Percentiles rank a stretch among this genome's conserved stretches.
phyloP scores from a whole-genome alignment of 1,284 basidiomycete species.

The Ganoderma resinaceum region DNA sequence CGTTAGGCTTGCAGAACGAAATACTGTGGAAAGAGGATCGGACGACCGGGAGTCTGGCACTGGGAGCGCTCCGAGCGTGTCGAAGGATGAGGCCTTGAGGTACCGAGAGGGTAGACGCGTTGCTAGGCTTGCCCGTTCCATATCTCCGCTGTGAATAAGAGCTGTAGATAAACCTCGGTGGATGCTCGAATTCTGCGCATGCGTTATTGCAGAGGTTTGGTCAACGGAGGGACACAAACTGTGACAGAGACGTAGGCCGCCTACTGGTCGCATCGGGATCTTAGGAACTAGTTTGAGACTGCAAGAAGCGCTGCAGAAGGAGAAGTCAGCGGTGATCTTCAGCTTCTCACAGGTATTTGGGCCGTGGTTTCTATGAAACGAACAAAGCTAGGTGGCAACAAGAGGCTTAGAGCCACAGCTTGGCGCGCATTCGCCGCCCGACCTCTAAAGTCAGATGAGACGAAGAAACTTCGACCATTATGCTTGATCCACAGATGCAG shows the following conservation, averaged over 20 bases:
- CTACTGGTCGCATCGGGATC: background rate
- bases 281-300: conserved; percentile 13
- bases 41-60: conserved; percentile 10
- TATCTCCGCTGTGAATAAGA: conserved; percentile 26
- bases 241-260: background rate
- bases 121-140: conserved; percentile 32
- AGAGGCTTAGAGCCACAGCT: no score
- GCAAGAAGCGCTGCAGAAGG: conserved; percentile 25
- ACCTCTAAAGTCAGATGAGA: no score
- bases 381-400: conserved; percentile 20
- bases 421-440: no score
- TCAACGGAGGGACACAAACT: background rate
- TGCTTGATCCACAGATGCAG: background rate
- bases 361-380: conserved; percentile 11
- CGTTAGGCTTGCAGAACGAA: conserved; percentile 29
- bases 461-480: background rate
- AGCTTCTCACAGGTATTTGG: conserved; percentile 20
- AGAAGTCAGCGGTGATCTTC: conserved; percentile 25
- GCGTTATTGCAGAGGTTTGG: background rate
- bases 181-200: conserved; percentile 28
- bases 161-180: conserved; percentile 25
- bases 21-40: conserved; percentile 21
- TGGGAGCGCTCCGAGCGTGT: conserved; percentile 20
- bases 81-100: conserved; percentile 24
- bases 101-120: conserved; percentile 29